phyloP scores from a whole-genome alignment of 75 land plant species.

The Isoetes taiwanensis region DNA sequence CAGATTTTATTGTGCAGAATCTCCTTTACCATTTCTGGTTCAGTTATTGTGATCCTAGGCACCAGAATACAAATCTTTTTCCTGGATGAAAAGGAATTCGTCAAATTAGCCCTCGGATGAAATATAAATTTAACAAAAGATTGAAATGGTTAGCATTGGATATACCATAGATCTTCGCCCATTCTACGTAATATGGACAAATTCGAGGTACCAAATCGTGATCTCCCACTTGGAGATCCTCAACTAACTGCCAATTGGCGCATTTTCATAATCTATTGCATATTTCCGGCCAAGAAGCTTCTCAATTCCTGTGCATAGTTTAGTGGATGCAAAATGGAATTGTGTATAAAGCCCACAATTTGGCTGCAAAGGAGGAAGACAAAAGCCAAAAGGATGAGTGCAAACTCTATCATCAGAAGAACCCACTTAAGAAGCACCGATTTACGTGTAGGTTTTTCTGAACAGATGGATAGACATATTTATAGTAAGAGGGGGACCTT shows the following conservation, averaged over 20 bases:
- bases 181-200: constrained; percentile 53
- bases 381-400: no score
- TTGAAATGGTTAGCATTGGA: not conserved
- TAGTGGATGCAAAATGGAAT: constrained; percentile 28
- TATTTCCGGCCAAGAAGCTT: constrained; percentile 40
- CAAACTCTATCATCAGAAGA: no score
- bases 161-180: constrained; percentile 72
- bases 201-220: constrained; percentile 74
- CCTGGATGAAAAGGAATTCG: not conserved
- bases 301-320: constrained; percentile 16
- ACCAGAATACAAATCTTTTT: not conserved
- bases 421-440: no score
- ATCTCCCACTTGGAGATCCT: not conserved
- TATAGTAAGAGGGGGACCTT: no score
- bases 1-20: constrained; percentile 28
- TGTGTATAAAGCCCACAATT: no score
- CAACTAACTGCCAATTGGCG: not conserved
- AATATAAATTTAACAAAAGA: not conserved
- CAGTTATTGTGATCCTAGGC: constrained; percentile 2
- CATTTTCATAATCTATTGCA: constrained; percentile 24
- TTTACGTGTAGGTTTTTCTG: no score
- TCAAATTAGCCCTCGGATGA: not conserved
- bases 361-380: no score
- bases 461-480: no score
- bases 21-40: constrained; percentile 33